phyloP scores from a whole-genome alignment of 2,329 filamentous ascomycete species.

The Aspergillus niger region DNA sequence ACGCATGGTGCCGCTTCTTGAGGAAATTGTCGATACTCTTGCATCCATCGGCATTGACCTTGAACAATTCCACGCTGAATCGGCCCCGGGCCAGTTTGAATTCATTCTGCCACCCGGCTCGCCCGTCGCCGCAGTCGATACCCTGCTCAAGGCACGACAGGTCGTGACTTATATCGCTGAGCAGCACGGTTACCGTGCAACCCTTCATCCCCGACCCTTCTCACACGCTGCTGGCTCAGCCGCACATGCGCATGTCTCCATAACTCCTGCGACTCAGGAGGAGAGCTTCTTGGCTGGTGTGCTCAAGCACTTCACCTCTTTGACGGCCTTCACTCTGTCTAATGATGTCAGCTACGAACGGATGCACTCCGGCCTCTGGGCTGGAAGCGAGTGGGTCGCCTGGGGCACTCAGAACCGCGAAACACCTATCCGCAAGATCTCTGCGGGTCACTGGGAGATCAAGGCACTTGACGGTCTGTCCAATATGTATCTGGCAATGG shows the following conservation, averaged over 20 bases:
- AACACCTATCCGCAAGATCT: constrained; percentile 69
- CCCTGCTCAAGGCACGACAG: constrained; percentile 69
- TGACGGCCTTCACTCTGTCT: constrained; percentile 70
- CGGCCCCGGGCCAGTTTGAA: constrained; percentile 74
- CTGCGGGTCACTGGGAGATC: constrained; percentile 72
- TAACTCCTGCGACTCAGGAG: constrained; percentile 58
- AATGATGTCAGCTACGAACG: constrained; percentile 69
- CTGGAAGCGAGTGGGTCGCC: constrained; percentile 74
- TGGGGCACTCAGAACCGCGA: constrained; percentile 85
- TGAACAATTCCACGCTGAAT: constrained; percentile 75
- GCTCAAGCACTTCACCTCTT: constrained; percentile 63
- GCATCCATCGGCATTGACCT: constrained; percentile 64
- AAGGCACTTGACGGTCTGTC: constrained; percentile 77
- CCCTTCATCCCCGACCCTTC: constrained; percentile 71
- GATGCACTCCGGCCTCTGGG: constrained; percentile 69
- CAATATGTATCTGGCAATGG: constrained; percentile 72
- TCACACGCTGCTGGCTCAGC: constrained; percentile 61
- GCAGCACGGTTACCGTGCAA: constrained; percentile 65
- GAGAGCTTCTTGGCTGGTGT: constrained; percentile 70
- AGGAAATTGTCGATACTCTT: constrained; percentile 65
- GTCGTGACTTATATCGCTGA: constrained; percentile 67
- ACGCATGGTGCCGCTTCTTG: constrained; percentile 59
- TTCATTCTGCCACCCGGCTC: constrained; percentile 66
- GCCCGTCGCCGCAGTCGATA: constrained; percentile 70
- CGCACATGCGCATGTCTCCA: constrained; percentile 64